Percentiles rank a stretch among this genome's conserved stretches.
Conservation (phyloP, 192 early-diverging fungal genomes). For the Dissophora globulifera region DNA sequence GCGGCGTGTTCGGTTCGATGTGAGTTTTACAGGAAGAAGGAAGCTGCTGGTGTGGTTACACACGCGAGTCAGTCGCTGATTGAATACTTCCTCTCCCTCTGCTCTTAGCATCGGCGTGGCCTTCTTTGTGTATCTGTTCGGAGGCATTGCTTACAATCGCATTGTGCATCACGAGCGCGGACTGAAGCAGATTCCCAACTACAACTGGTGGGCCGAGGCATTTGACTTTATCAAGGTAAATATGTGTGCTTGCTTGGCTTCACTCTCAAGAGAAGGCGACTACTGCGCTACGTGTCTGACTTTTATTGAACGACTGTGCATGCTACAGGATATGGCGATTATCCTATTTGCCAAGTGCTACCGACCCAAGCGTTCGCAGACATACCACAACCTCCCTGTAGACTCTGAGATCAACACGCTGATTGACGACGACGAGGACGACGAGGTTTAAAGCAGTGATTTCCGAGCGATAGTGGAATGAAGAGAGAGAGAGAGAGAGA, state of each 20-base stretch:
- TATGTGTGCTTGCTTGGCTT: neutral
- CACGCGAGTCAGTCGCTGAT: too few species aligned
- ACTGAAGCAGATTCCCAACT: constrained; percentile 54
- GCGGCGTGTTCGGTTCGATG: constrained; percentile 53
- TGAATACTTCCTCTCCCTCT: too few species aligned
- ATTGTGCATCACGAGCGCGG: constrained; percentile 52
- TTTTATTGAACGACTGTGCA: too few species aligned
- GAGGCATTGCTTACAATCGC: constrained; percentile 55
- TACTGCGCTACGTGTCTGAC: too few species aligned
- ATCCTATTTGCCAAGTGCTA: constrained; percentile 49
- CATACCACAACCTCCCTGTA: constrained; percentile 49
- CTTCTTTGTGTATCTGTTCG: constrained; percentile 46
- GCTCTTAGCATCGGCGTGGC: constrained; percentile 52
- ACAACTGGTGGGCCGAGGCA: constrained; percentile 46
- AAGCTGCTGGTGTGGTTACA: too few species aligned
- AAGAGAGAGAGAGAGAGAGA: neutral
- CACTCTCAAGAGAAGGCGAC: too few species aligned
- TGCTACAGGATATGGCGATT: constrained; percentile 41
- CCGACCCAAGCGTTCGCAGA: constrained; percentile 47
- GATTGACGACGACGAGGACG: constrained; percentile 51
- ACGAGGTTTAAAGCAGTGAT: constrained; percentile 24
- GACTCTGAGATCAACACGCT: constrained; percentile 53
- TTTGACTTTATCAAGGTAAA: constrained; percentile 57
- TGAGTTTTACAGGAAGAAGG: too few species aligned
- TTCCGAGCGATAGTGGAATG: neutral